These are phyloP conservation scores for Cyberlindnera misumaiensis DNA, from an alignment of 805 yeast genomes.

Conservation along the genomic window DNA sequence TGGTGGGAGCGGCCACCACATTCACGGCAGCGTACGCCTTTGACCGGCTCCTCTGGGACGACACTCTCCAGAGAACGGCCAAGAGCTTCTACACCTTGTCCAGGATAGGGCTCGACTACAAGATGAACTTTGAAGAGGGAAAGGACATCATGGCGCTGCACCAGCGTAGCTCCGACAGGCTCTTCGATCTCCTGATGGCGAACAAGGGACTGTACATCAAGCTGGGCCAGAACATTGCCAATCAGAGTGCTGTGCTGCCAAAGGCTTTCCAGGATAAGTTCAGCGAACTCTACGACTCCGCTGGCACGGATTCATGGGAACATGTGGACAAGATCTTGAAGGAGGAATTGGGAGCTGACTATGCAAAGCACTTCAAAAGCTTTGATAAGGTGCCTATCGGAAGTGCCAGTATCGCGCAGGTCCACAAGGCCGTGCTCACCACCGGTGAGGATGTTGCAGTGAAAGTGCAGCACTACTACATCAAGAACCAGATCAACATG, in stretches of 20 bases:
- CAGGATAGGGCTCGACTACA: slow-evolving; percentile 56
- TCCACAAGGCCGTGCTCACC: slow-evolving; percentile 45
- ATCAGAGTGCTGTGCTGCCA: slow-evolving; percentile 67
- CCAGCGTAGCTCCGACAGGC: slow-evolving; percentile 46
- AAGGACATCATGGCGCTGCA: slow-evolving; percentile 50
- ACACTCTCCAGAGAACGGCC: slow-evolving; percentile 44
- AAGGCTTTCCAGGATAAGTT: slow-evolving; percentile 53
- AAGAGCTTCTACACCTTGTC: slow-evolving; percentile 42
- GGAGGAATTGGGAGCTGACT: slow-evolving; percentile 36
- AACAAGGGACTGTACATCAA: slow-evolving; percentile 66
- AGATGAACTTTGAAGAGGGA: slow-evolving; percentile 40
- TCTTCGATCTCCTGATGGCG: slow-evolving; percentile 35
- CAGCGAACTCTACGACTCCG: slow-evolving; percentile 55
- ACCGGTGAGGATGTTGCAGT: slow-evolving; percentile 52
- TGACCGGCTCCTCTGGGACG: slow-evolving; percentile 39
- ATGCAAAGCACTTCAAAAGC: slow-evolving; percentile 31
- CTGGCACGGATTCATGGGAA: slow-evolving; percentile 53
- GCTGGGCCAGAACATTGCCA: slow-evolving; percentile 73
- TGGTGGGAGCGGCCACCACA: not conserved
- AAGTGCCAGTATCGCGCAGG: slow-evolving; percentile 72
- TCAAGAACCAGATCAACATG: slow-evolving; percentile 49
- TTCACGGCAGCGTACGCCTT: slow-evolving; percentile 5
- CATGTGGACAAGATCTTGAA: slow-evolving; percentile 34
- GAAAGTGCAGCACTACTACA: slow-evolving; percentile 60
- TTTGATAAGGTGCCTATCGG: slow-evolving; percentile 60